Percentiles rank a stretch among this genome's conserved stretches.
These are phyloP conservation scores for Aureobasidium pullulans DNA, from an alignment of 2,329 filamentous ascomycete genomes.

Conservation along the genomic window DNA sequence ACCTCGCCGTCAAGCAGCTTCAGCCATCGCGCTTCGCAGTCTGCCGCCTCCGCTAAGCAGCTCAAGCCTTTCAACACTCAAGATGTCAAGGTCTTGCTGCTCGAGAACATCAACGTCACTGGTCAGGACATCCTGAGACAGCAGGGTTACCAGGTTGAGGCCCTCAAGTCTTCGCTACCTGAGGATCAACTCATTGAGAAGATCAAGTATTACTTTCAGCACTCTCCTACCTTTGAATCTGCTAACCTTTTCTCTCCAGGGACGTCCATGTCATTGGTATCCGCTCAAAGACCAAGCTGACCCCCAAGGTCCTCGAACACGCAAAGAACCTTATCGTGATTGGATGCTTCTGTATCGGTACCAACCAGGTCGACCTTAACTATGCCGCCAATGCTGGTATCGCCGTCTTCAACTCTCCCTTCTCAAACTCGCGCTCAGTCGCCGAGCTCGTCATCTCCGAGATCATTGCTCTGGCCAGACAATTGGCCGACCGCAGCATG, in stretches of 20 bases:
- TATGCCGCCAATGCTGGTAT: constrained; percentile 80
- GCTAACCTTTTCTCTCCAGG: constrained; percentile 37
- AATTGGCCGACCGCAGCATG: constrained; percentile 84
- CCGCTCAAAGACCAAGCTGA: constrained; percentile 94
- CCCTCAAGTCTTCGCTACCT: constrained; percentile 77
- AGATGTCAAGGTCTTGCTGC: constrained; percentile 89
- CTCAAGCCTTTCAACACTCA: constrained; percentile 93
- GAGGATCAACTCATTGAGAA: constrained; percentile 95
- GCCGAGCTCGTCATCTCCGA: constrained; percentile 93
- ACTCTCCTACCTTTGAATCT: background rate
- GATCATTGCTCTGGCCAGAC: constrained; percentile 84
- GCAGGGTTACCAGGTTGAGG: constrained; percentile 95
- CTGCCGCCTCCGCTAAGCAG: constrained; percentile 54
- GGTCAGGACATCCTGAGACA: constrained; percentile 72
- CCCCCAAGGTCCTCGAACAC: constrained; percentile 71
- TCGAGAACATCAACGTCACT: constrained; percentile 93
- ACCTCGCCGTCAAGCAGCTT: constrained; percentile 62
- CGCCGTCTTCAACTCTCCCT: constrained; percentile 97
- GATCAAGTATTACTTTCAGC: constrained; percentile 56
- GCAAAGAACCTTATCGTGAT: constrained; percentile 93
- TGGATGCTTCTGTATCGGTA: constrained; percentile 98
- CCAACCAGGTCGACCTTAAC: constrained; percentile 85
- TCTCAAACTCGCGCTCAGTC: constrained; percentile 94
- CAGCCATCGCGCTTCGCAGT: constrained; percentile 31
- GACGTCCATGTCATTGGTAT: constrained; percentile 97